Conservation (phyloP, 306 rosid genomes). For the Dalbergia cultrata region DNA sequence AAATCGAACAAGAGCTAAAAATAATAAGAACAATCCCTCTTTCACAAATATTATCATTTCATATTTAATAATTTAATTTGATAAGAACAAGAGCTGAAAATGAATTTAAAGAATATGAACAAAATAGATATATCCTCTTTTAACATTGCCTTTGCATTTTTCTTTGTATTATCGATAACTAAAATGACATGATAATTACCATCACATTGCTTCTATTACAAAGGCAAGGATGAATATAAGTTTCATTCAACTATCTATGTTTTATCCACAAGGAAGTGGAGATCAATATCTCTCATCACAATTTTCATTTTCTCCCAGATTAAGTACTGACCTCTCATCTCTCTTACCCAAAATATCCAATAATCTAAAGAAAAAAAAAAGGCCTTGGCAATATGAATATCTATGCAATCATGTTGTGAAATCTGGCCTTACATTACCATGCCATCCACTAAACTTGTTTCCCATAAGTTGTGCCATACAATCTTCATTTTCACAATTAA, state of each 20-base stretch:
- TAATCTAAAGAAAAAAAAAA: not conserved
- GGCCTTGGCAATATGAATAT: not conserved
- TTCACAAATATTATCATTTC: constrained; percentile 18
- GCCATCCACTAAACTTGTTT: not conserved
- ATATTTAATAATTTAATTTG: constrained; percentile 34
- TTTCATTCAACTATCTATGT: constrained; percentile 17
- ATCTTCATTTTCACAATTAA: constrained; percentile 17
- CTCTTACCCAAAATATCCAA: constrained; percentile 8
- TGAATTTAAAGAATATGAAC: constrained; percentile 28
- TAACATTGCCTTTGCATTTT: constrained; percentile 25
- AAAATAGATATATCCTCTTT: constrained; percentile 11
- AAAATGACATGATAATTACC: constrained; percentile 39
- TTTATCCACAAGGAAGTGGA: constrained; percentile 45
- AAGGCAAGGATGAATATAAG: constrained; percentile 10
- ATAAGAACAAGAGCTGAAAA: constrained; percentile 14
- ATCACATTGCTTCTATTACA: constrained; percentile 18
- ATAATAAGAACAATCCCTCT: not conserved
- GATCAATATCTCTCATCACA: constrained; percentile 15
- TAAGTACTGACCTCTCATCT: constrained; percentile 20
- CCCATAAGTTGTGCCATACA: not conserved
- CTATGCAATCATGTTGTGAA: not conserved
- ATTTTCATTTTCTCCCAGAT: constrained; percentile 27
- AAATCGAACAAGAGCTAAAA: not conserved
- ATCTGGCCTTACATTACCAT: too few relatives aligned
- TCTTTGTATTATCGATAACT: constrained; percentile 28